Evolutionary conservation across 2,329 filamentous ascomycete species (phyloP).

Genomic region (Elsinoe fawcettii): DNA sequence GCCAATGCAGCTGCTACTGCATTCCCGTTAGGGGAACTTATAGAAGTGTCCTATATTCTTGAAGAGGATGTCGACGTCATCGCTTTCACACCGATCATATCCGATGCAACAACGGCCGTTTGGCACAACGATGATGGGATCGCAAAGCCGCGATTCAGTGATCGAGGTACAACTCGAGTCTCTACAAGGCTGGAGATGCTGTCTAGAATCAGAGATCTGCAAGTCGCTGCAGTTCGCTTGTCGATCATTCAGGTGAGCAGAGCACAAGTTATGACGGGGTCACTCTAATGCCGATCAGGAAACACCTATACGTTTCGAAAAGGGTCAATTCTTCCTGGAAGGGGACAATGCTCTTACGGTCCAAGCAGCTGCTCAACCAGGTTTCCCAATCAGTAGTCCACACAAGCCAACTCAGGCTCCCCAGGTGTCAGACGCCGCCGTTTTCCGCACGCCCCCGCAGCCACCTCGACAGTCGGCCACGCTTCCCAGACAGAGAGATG

Average conservation of each 20-base stretch:
- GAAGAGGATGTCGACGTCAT: conserved; percentile 61
- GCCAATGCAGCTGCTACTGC: conserved; percentile 52
- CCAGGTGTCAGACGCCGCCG: no score
- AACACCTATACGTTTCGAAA: conserved; percentile 16
- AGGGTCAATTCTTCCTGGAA: conserved; percentile 30
- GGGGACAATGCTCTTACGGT: conserved; percentile 23
- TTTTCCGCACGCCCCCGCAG: neutral
- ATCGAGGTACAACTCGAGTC: conserved; percentile 43
- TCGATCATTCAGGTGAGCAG: conserved; percentile 27
- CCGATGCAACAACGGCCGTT: conserved; percentile 42
- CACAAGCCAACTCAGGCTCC: no score
- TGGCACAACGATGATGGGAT: conserved; percentile 42
- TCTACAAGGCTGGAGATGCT: conserved; percentile 58
- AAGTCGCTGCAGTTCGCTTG: conserved; percentile 51
- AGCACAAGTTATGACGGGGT: conserved; percentile 17
- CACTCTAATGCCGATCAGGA: conserved; percentile 16
- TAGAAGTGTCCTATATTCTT: conserved; percentile 54
- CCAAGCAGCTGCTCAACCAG: neutral
- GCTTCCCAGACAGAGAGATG: neutral
- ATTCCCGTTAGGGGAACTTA: conserved; percentile 51
- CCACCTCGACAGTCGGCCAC: neutral
- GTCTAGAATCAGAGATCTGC: conserved; percentile 46
- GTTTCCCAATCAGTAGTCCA: no score
- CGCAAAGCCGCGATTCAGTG: conserved; percentile 47
- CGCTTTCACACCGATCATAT: conserved; percentile 55